These are phyloP conservation scores for Aspergillus heteromorphus DNA, from an alignment of 495 filamentous ascomycete species.

Conservation along the genomic window DNA sequence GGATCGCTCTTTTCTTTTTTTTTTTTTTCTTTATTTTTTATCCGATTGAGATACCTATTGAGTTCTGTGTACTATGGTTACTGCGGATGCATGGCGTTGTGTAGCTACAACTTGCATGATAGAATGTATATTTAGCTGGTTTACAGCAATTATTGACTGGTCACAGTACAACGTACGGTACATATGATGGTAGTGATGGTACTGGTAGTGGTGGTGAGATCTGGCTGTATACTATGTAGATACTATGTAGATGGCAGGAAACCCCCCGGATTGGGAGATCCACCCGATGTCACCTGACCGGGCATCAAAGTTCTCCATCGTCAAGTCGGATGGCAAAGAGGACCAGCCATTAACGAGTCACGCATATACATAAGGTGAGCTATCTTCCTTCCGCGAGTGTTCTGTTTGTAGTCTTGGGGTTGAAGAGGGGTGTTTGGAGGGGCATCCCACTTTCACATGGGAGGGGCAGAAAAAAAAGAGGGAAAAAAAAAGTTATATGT, in stretches of 20 bases:
- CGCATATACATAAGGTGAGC: not conserved
- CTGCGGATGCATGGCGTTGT: not conserved
- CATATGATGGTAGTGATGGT: no score
- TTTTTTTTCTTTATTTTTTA: not conserved
- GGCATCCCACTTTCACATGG: no score
- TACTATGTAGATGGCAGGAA: not conserved
- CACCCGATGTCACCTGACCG: not conserved
- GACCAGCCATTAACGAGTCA: not conserved
- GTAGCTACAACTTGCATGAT: not conserved
- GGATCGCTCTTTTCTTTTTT: not conserved
- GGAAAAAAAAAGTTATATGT: no score
- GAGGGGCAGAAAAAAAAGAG: no score
- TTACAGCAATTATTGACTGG: no score
- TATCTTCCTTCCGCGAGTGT: no score
- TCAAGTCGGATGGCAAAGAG: no score
- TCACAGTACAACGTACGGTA: no score
- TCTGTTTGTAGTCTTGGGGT: not conserved
- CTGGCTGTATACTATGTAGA: no score
- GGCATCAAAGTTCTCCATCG: slow-evolving; percentile 1
- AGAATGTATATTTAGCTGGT: not conserved
- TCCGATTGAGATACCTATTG: slow-evolving; percentile 15
- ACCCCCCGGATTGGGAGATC: not conserved
- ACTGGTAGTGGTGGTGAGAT: no score
- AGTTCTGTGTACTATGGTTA: not conserved
- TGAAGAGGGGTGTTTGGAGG: not conserved